A percentile compares a stretch with the other conserved stretches of the same genome.
phyloP scores from a whole-genome alignment of 306 rosid genomes.

The Cyamopsis tetragonoloba region DNA sequence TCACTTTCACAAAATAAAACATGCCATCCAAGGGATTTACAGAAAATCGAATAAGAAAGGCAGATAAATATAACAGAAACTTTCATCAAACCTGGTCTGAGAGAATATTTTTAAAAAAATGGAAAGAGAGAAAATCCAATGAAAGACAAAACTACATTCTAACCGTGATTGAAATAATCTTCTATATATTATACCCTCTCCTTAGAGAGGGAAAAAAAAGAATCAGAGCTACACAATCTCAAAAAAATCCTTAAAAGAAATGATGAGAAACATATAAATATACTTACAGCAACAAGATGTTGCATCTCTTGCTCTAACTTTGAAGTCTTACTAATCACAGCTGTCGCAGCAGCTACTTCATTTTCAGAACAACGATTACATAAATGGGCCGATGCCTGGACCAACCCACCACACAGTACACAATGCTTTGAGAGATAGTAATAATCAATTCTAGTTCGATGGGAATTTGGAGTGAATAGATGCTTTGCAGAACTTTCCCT shows the following conservation, averaged over 20 bases:
- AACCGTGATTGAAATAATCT: too few relatives aligned
- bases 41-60: background rate
- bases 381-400: slow-evolving; percentile 63
- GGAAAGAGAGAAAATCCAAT: background rate
- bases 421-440: slow-evolving; percentile 93
- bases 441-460: slow-evolving; percentile 78
- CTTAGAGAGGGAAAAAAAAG: background rate
- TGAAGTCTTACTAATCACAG: slow-evolving; percentile 64
- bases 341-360: slow-evolving; percentile 59
- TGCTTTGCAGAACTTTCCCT: slow-evolving; percentile 62
- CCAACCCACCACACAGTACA: slow-evolving; percentile 76
- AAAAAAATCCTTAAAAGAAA: background rate
- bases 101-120: slow-evolving; percentile 11
- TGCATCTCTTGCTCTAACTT: slow-evolving; percentile 85
- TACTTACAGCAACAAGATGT: slow-evolving; percentile 81
- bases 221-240: background rate
- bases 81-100: background rate
- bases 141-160: background rate
- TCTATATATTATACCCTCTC: background rate
- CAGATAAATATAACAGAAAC: background rate
- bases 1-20: too few relatives aligned
- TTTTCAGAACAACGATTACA: slow-evolving; percentile 64
- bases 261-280: background rate
- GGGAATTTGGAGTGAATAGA: slow-evolving; percentile 44
- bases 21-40: background rate